Evolutionary conservation across 345 rosid genomes (phyloP).

Genomic region (Ricinus communis): DNA sequence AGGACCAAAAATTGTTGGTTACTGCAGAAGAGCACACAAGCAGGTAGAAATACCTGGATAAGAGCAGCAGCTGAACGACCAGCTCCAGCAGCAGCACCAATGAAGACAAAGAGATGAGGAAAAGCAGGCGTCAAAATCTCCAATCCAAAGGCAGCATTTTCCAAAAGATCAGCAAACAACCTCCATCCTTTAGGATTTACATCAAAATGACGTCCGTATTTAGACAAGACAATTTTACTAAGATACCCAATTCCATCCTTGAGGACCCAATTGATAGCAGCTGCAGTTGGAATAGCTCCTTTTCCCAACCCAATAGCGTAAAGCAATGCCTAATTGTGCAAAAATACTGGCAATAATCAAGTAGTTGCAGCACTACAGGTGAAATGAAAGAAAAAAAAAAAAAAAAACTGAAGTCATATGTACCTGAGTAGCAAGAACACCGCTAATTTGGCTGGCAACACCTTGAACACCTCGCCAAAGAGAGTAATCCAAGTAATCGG

Average conservation of each 20-base stretch:
- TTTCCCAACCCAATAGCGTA: constrained; percentile 97
- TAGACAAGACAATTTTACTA: constrained; percentile 84
- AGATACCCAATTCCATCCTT: constrained; percentile 96
- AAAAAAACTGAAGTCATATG: too few relatives aligned
- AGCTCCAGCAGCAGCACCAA: constrained; percentile 94
- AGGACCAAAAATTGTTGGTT: not conserved
- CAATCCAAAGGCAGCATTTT: constrained; percentile 87
- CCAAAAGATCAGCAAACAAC: constrained; percentile 91
- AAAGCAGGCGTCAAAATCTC: constrained; percentile 93
- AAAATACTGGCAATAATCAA: not conserved
- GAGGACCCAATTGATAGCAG: constrained; percentile 95
- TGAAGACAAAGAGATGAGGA: constrained; percentile 71
- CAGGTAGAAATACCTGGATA: constrained; percentile 58
- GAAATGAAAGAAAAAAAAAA: not conserved
- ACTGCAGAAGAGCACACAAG: not conserved
- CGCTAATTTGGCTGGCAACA: constrained; percentile 84
- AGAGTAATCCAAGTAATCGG: constrained; percentile 86
- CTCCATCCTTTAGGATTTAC: constrained; percentile 98
- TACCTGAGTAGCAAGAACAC: constrained; percentile 97
- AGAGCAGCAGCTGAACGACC: constrained; percentile 91
- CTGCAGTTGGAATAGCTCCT: constrained; percentile 95
- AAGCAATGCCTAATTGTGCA: constrained; percentile 65
- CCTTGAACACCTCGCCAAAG: constrained; percentile 98
- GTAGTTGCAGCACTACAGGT: not conserved
- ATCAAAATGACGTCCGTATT: constrained; percentile 91